These are phyloP conservation scores for Rhodocollybia butyracea DNA, from an alignment of 768 basidiomycete genomes.

Conservation along the genomic window DNA sequence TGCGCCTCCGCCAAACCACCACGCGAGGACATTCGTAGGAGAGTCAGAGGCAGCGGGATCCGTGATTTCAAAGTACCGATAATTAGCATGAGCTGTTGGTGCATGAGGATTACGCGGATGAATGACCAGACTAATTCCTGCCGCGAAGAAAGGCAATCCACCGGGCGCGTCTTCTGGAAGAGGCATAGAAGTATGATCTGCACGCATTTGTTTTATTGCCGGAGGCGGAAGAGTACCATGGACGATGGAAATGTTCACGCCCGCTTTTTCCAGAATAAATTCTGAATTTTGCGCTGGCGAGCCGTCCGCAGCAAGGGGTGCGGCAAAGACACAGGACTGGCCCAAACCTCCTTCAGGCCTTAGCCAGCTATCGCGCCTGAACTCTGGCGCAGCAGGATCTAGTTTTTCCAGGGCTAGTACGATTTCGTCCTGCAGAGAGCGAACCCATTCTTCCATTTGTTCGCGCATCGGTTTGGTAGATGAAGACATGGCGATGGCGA, in stretches of 20 bases:
- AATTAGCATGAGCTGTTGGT: constrained; percentile 94
- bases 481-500: no score
- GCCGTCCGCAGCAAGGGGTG: constrained; percentile 19
- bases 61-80: constrained; percentile 94
- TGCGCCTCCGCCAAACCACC: constrained; percentile 99
- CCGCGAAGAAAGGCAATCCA: constrained; percentile 89
- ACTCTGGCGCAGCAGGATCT: constrained; percentile 66
- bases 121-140: constrained; percentile 88
- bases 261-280: constrained; percentile 70
- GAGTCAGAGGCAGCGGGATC: constrained; percentile 33
- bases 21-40: constrained; percentile 55
- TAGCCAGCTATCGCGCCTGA: constrained; percentile 81
- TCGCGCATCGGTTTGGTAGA: constrained; percentile 72
- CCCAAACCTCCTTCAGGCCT: constrained; percentile 75
- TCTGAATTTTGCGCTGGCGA: constrained; percentile 1
- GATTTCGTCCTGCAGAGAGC: constrained; percentile 74
- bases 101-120: constrained; percentile 93
- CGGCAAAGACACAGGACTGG: constrained; percentile 78
- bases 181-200: constrained; percentile 80
- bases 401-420: constrained; percentile 73
- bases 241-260: constrained; percentile 92
- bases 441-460: constrained; percentile 74
- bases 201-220: constrained; percentile 93
- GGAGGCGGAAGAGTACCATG: constrained; percentile 84
- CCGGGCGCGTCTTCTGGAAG: constrained; percentile 52